Evolutionary conservation across 768 basidiomycete species (phyloP).

Genomic region (Thelephora aurantiotincta): DNA sequence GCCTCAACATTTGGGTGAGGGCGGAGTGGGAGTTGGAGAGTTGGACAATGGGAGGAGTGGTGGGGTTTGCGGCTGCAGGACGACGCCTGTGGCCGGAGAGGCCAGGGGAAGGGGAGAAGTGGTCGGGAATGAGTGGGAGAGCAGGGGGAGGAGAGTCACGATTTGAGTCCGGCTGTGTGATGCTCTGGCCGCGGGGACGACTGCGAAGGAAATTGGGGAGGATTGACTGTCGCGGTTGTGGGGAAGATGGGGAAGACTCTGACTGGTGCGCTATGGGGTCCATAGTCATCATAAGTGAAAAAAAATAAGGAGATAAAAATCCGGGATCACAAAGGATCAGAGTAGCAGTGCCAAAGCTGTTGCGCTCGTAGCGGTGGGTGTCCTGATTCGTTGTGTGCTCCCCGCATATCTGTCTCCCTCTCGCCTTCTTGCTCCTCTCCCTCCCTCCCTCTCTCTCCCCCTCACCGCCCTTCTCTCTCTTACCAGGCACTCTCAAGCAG

Average conservation of each 20-base stretch:
- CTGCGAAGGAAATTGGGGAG: slow-evolving; percentile 61
- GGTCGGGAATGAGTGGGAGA: slow-evolving; percentile 16
- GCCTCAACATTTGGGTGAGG: slow-evolving; percentile 51
- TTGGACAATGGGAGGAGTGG: slow-evolving; percentile 18
- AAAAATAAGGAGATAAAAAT: not conserved
- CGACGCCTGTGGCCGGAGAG: slow-evolving; percentile 22
- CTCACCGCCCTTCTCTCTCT: too few species aligned
- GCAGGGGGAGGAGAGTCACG: slow-evolving; percentile 31
- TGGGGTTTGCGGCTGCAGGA: slow-evolving; percentile 23
- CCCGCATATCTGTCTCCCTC: too few species aligned
- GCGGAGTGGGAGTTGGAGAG: slow-evolving; percentile 22
- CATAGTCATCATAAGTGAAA: not conserved
- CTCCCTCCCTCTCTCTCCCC: too few species aligned
- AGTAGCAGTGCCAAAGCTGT: not conserved
- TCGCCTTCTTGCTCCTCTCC: too few species aligned
- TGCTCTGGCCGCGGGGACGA: slow-evolving; percentile 50
- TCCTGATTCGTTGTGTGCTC: not conserved
- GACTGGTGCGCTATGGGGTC: not conserved
- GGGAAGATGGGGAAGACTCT: slow-evolving; percentile 7
- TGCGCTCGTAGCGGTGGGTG: not conserved
- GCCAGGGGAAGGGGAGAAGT: too few species aligned
- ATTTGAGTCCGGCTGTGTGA: slow-evolving; percentile 18
- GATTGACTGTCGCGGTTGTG: slow-evolving; percentile 42
- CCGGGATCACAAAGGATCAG: not conserved
- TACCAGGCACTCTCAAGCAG: too few species aligned